Evolutionary conservation across 768 basidiomycete species (phyloP).

Genomic region (Leccinum barrowsii): DNA sequence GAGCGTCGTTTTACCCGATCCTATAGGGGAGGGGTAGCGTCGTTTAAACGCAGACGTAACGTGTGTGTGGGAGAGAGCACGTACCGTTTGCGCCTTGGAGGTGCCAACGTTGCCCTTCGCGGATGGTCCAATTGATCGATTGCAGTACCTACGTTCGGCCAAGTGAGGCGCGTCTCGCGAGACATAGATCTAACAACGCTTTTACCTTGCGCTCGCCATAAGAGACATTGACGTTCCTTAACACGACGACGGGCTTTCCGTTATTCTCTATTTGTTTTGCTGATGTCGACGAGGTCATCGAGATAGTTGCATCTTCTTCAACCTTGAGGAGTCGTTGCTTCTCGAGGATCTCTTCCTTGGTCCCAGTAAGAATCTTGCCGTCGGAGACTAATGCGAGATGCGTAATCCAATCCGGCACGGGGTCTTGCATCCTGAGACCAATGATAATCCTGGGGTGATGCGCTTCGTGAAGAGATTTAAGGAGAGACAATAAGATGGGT

Average conservation of each 20-base stretch:
- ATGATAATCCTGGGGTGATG: conserved; percentile 59
- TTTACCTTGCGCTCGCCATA: conserved; percentile 64
- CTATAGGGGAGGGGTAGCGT: conserved; percentile 32
- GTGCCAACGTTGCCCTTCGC: conserved; percentile 83
- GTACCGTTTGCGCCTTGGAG: conserved; percentile 85
- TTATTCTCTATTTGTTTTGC: conserved; percentile 1
- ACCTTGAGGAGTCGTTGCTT: conserved; percentile 12
- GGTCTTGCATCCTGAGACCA: conserved; percentile 66
- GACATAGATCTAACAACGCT: neutral
- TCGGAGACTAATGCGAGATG: conserved; percentile 58
- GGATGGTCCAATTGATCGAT: conserved; percentile 78
- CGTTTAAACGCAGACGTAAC: neutral
- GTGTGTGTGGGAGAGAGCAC: neutral
- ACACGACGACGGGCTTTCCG: conserved; percentile 49
- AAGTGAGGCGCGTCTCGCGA: neutral
- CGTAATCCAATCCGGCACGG: conserved; percentile 67
- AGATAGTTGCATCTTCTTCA: neutral
- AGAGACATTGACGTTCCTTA: conserved; percentile 64
- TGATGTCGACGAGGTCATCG: neutral
- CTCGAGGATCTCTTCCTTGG: conserved; percentile 43
- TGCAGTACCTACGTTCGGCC: conserved; percentile 56
- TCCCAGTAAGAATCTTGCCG: conserved; percentile 49
- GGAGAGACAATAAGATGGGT: conserved; percentile 49
- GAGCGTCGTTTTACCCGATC: conserved; percentile 94
- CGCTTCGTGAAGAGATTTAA: conserved; percentile 49